Percentiles rank a stretch among this genome's conserved stretches.
These are phyloP conservation scores for Flaveria brownii DNA, from an alignment of 129 eudicot genomes.

Conservation along the genomic window DNA sequence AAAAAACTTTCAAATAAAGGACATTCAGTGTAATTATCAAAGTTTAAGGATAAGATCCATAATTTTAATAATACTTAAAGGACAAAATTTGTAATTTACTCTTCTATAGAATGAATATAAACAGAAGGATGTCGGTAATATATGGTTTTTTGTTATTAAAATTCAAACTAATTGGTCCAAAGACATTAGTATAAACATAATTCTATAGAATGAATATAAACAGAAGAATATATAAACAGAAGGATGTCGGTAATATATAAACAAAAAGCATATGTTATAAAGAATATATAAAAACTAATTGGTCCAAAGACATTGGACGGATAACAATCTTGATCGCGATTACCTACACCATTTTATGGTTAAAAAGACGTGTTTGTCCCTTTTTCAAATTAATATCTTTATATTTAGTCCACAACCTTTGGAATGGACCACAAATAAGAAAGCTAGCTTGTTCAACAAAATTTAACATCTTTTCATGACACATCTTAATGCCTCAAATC, in stretches of 20 bases:
- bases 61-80: no score
- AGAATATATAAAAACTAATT: not conserved
- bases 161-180: slow-evolving; percentile 22
- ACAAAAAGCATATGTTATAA: not conserved
- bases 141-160: no score
- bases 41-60: no score
- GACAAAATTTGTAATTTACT: no score
- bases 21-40: no score
- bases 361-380: slow-evolving; percentile 27
- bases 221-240: no score
- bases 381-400: slow-evolving; percentile 4
- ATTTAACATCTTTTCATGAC: slow-evolving; percentile 30
- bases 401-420: slow-evolving; percentile 39
- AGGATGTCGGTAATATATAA: no score
- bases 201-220: no score
- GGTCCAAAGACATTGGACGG: slow-evolving; percentile 32
- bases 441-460: slow-evolving; percentile 29
- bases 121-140: no score
- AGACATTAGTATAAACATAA: slow-evolving; percentile 5
- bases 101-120: no score
- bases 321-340: slow-evolving; percentile 36
- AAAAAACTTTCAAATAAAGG: no score
- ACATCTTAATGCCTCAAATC: not conserved
- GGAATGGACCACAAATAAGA: slow-evolving; percentile 30
- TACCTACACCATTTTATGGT: slow-evolving; percentile 26